phyloP scores from a whole-genome alignment of 345 rosid species.

The Angophora floribunda region DNA sequence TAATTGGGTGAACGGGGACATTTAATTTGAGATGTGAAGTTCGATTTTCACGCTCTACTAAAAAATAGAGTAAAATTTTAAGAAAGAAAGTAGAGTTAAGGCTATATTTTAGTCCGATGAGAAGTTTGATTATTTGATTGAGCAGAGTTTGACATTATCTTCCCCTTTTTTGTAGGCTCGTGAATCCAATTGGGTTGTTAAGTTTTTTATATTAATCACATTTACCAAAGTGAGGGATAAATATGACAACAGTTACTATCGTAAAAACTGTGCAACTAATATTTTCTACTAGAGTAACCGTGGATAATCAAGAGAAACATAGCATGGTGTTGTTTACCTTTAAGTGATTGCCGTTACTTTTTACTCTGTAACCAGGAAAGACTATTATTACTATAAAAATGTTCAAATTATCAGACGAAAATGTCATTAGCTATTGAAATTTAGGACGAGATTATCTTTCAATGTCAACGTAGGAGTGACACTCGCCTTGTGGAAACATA shows the following conservation, averaged over 20 bases:
- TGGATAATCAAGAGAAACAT: background rate
- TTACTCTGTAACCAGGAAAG: background rate
- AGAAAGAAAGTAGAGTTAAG: background rate
- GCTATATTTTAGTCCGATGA: background rate
- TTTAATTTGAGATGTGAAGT: background rate
- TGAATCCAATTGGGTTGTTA: background rate
- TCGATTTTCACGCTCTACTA: background rate
- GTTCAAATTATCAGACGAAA: background rate
- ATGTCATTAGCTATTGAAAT: background rate
- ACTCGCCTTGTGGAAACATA: background rate
- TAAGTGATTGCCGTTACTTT: background rate
- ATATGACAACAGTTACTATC: background rate
- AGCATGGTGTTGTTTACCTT: background rate
- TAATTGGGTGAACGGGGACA: background rate
- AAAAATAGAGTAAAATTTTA: too few species aligned
- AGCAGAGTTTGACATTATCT: background rate
- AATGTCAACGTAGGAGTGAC: background rate
- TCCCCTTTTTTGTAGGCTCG: background rate
- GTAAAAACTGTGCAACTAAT: background rate
- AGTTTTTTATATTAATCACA: background rate
- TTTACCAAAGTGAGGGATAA: background rate
- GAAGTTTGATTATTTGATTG: background rate
- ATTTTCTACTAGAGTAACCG: background rate
- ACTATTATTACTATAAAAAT: background rate
- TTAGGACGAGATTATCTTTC: background rate